Percentiles rank a stretch among this genome's conserved stretches.
Evolutionary conservation across 345 rosid genomes (phyloP).

Genomic region (Citropsis articulata): DNA sequence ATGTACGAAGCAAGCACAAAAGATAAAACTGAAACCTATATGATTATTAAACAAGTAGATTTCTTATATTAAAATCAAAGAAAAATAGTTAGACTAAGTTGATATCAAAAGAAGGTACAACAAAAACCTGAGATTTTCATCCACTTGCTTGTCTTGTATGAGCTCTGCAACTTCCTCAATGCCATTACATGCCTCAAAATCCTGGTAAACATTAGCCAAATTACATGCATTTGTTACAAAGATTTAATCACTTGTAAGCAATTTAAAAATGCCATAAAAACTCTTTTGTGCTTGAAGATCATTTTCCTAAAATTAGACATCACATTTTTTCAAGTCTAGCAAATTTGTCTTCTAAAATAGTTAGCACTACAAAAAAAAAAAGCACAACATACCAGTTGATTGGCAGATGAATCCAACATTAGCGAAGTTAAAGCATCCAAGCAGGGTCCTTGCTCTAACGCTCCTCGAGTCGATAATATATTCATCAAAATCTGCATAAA

Average conservation of each 20-base stretch:
- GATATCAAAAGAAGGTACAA: background rate
- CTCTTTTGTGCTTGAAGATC: background rate
- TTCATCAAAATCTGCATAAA: conserved; percentile 52
- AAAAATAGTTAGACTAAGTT: background rate
- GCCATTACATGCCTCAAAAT: conserved; percentile 83
- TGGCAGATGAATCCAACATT: conserved; percentile 84
- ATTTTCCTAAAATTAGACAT: background rate
- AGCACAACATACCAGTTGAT: conserved; percentile 66
- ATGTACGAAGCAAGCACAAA: background rate
- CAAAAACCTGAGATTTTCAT: conserved; percentile 82
- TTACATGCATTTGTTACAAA: background rate
- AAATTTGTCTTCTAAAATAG: background rate
- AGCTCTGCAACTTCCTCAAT: conserved; percentile 89
- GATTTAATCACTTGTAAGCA: background rate
- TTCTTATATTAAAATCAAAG: background rate
- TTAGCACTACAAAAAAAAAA: background rate
- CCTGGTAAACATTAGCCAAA: conserved; percentile 38
- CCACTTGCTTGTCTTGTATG: conserved; percentile 82
- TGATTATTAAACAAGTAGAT: too few species aligned
- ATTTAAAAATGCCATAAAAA: background rate
- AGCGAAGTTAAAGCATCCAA: conserved; percentile 84
- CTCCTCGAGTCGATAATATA: conserved; percentile 76
- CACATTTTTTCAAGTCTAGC: background rate
- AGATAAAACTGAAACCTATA: background rate
- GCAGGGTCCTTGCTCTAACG: conserved; percentile 83